Evolutionary conservation across 768 basidiomycete species (phyloP).

Genomic region (Hygrocybe coccinea): DNA sequence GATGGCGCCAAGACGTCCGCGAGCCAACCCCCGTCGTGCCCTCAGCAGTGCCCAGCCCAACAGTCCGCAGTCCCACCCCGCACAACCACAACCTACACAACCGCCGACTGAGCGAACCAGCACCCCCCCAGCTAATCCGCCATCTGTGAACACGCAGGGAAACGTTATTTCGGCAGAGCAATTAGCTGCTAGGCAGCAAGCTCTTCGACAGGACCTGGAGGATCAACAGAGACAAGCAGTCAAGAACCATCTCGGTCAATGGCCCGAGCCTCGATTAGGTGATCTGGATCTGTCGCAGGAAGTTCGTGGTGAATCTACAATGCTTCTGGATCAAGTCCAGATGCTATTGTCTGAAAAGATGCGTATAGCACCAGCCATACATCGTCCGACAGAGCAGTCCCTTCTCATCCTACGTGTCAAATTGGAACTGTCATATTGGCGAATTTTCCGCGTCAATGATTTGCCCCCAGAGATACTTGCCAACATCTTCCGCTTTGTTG

Average conservation of each 20-base stretch:
- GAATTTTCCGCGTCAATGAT: constrained; percentile 53
- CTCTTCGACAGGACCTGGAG: not conserved
- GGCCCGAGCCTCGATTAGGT: not conserved
- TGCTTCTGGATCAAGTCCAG: not conserved
- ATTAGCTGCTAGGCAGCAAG: too few species aligned
- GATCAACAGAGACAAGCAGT: not conserved
- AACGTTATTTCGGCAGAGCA: too few species aligned
- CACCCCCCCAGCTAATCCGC: too few species aligned
- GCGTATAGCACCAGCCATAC: not conserved
- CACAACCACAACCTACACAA: too few species aligned
- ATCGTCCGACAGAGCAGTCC: not conserved
- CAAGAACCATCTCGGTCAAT: not conserved
- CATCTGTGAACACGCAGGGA: too few species aligned
- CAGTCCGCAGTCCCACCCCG: too few species aligned
- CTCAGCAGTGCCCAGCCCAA: too few species aligned
- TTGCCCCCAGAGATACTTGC: constrained; percentile 62
- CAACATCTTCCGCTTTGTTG: constrained; percentile 58
- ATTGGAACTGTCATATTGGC: constrained; percentile 28
- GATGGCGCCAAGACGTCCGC: not conserved
- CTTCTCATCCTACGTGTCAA: not conserved
- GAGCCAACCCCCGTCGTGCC: not conserved
- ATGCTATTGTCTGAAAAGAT: not conserved
- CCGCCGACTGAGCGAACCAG: too few species aligned
- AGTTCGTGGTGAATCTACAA: not conserved
- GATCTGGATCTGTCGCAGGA: not conserved